Percentiles rank a stretch among this genome's conserved stretches.
phyloP scores from a whole-genome alignment of 2,329 filamentous ascomycete species.

The Colletotrichum plurivorum region DNA sequence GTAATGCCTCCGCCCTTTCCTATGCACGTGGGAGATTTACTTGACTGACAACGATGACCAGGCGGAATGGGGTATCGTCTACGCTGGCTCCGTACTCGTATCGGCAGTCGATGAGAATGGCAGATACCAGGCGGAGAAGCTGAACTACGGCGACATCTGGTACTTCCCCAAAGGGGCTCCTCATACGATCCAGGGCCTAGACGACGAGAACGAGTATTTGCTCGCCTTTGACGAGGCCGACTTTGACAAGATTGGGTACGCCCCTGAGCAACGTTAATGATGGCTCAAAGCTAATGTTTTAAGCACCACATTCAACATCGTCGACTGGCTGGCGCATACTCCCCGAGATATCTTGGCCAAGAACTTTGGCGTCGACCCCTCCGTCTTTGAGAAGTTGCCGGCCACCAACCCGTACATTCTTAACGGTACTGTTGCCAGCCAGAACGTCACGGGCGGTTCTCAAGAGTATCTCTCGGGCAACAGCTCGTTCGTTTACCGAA shows the following conservation, averaged over 20 bases:
- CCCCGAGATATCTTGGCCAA: constrained; percentile 74
- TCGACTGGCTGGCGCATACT: constrained; percentile 79
- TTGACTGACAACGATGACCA: constrained; percentile 45
- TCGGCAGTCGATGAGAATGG: constrained; percentile 75
- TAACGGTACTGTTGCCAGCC: constrained; percentile 66
- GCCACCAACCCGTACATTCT: constrained; percentile 73
- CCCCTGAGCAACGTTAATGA: too few species aligned
- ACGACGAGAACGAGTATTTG: constrained; percentile 77
- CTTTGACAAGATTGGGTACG: constrained; percentile 72
- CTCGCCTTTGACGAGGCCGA: constrained; percentile 77
- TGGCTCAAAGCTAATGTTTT: not conserved
- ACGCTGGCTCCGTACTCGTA: constrained; percentile 68
- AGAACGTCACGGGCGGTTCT: constrained; percentile 62
- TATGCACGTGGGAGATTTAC: not conserved
- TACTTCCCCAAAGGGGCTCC: constrained; percentile 77
- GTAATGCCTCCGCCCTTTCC: constrained; percentile 56
- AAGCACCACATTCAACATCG: constrained; percentile 79
- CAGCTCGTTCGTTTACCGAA: constrained; percentile 74
- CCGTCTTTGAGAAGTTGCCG: constrained; percentile 72
- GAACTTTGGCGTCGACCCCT: constrained; percentile 75
- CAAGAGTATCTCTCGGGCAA: constrained; percentile 57
- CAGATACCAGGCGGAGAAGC: constrained; percentile 66
- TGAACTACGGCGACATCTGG: constrained; percentile 73
- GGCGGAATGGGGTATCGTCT: constrained; percentile 78
- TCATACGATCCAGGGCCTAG: constrained; percentile 75